phyloP scores from a whole-genome alignment of 2,329 filamentous ascomycete genomes.

The Neonectria neomacrospora region DNA sequence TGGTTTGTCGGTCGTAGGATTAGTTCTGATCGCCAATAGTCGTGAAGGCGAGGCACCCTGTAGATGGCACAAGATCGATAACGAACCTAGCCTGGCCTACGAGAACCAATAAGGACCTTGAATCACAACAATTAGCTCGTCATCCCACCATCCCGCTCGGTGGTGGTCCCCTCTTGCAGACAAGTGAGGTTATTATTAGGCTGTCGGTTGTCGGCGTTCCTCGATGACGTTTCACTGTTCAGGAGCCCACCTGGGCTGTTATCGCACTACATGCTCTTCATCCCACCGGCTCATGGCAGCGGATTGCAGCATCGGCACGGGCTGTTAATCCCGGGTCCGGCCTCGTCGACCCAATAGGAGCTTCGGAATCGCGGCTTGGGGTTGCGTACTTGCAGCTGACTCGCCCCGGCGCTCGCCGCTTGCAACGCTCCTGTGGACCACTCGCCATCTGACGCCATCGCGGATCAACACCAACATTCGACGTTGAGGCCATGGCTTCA shows the following conservation, averaged over 20 bases:
- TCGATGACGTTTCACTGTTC: slow-evolving; percentile 18
- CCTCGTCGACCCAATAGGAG: background rate
- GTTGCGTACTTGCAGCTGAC: slow-evolving; percentile 13
- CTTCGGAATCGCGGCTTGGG: background rate
- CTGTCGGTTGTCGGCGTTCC: slow-evolving; percentile 6
- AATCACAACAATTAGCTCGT: slow-evolving; percentile 2
- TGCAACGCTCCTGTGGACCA: slow-evolving; percentile 26
- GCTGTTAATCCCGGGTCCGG: slow-evolving; percentile 10
- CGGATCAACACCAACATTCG: slow-evolving; percentile 16
- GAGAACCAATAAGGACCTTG: background rate
- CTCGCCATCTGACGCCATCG: slow-evolving; percentile 38
- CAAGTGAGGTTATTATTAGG: slow-evolving; percentile 16
- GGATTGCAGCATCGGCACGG: slow-evolving; percentile 14
- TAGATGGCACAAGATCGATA: background rate
- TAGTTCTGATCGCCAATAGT: background rate
- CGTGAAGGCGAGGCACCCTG: background rate
- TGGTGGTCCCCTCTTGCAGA: background rate
- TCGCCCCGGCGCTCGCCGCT: slow-evolving; percentile 34
- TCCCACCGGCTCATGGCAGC: slow-evolving; percentile 24
- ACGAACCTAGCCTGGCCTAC: background rate
- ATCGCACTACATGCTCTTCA: slow-evolving; percentile 7
- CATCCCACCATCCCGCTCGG: slow-evolving; percentile 28
- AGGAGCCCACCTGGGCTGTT: background rate
- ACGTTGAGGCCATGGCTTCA: background rate
- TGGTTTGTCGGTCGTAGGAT: background rate